These are phyloP conservation scores for Thelonectria rubi DNA, from an alignment of 2,329 filamentous ascomycete species.

Conservation along the genomic window DNA sequence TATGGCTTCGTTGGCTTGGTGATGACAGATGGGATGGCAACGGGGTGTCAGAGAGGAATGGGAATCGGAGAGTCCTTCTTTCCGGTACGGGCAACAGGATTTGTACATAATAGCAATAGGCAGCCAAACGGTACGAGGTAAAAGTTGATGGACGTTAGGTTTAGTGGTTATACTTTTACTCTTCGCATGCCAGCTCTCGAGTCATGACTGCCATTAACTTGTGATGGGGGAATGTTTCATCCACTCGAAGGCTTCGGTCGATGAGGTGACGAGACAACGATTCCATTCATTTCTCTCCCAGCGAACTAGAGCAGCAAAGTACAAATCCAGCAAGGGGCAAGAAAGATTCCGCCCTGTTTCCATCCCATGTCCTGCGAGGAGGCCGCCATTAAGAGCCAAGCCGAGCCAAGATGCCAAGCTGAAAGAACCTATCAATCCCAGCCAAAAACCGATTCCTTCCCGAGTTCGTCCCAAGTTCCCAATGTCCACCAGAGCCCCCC, in stretches of 20 bases:
- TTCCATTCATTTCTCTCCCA: too few relatives aligned
- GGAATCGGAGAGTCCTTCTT: slow-evolving; percentile 6
- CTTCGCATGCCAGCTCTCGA: too few relatives aligned
- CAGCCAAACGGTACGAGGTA: background rate
- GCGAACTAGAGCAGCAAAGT: too few relatives aligned
- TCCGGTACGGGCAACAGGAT: slow-evolving; percentile 1
- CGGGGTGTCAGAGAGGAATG: background rate
- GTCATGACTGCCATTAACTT: too few relatives aligned
- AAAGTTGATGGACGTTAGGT: background rate
- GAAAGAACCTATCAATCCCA: background rate
- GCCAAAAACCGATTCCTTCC: background rate
- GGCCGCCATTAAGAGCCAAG: background rate
- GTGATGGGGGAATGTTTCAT: too few relatives aligned
- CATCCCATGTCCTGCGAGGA: too few relatives aligned
- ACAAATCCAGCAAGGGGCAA: too few relatives aligned
- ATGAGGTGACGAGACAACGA: too few relatives aligned
- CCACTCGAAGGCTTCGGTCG: too few relatives aligned
- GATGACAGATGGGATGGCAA: slow-evolving; percentile 12
- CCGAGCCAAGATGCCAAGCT: background rate
- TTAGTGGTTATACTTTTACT: too few relatives aligned
- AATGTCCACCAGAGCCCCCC: background rate
- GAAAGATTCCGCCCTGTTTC: too few relatives aligned
- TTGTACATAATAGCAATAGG: slow-evolving; percentile 18
- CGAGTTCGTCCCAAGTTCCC: background rate
- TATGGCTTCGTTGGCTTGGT: slow-evolving; percentile 8